Evolutionary conservation across 108 stramenopile genomes (phyloP).

Genomic region (Cyclotella baltica): DNA sequence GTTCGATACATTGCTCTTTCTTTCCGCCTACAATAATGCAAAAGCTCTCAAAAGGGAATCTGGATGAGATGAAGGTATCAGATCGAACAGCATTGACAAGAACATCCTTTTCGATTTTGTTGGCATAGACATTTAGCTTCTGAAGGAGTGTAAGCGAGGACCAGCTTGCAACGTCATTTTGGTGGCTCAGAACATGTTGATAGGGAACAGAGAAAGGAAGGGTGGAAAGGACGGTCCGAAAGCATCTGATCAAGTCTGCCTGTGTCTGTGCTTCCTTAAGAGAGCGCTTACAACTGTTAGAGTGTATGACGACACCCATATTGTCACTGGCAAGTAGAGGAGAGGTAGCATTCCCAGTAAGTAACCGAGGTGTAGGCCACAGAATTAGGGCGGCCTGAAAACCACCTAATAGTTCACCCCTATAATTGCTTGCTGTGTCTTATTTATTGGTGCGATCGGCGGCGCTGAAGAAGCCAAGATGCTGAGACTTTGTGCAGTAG

Average conservation of each 20-base stretch:
- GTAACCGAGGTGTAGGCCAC: no score
- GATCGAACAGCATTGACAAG: not conserved
- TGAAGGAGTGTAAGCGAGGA: not conserved
- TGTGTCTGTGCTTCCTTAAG: conserved; percentile 4
- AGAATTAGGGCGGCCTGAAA: not conserved
- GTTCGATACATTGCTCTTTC: not conserved
- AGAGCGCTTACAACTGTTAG: not conserved
- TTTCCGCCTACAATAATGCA: not conserved
- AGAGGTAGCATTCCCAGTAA: not conserved
- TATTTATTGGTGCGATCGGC: not conserved
- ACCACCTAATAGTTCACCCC: conserved; percentile 12
- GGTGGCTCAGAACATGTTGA: conserved; percentile 11
- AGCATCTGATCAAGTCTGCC: not conserved
- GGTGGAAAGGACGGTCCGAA: not conserved
- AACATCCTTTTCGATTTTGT: conserved; percentile 3
- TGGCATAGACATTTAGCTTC: not conserved
- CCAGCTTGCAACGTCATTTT: not conserved
- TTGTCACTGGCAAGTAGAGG: conserved; percentile 8
- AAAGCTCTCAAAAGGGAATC: conserved; percentile 3
- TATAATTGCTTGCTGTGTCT: conserved; percentile 5
- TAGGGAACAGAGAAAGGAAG: not conserved
- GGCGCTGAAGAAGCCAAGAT: not conserved
- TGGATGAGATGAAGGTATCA: not conserved
- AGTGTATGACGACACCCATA: conserved; percentile 4
- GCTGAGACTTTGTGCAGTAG: not conserved